Evolutionary conservation across 2,329 filamentous ascomycete genomes (phyloP), one percentile per base, ranked within the genome.

Genomic region (Fusarium annulatum): DNA sequence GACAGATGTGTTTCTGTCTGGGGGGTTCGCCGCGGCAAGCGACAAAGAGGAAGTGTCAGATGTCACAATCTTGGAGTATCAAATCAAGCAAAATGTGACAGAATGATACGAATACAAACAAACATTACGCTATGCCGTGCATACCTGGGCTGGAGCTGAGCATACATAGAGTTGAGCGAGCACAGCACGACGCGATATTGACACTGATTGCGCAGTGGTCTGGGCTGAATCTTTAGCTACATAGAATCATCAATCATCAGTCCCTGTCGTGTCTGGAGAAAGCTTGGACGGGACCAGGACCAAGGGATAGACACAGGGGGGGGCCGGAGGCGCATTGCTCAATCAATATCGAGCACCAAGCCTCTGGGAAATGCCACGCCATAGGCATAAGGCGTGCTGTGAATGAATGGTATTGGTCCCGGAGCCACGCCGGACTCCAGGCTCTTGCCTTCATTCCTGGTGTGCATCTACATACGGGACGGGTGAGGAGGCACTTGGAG

Each of bases 171-270:
- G 64, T 70, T 64, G 67, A 61, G 38, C 60, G 55, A 66, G 48
- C 57, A 62, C 61, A 63, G 62, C 67, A 74, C 71, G 72, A 75
- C 64, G 72, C 71, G 70, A 69, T 61, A 72, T 61, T 64, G 51
- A 64, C 67, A 76, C 51, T 67, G 67, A 66, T 61, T 63, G 52
- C 71, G 61, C 55, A 51, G 67, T 66, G 71, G 59, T 62, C 61
- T 30, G 59, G 69, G 70, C 69, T 65, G 52, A 43, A 39, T 58
- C 42, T 58, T 52, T 58, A 42, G 53, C 42, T 68, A 30, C 30
- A 30, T 30, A 21, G 33, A 69, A 60, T 68, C 64, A 60, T 33
- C 56, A 69, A 60, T 68, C 64, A 51, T 33, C 48, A 45, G 33
- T 69, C 57, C 65, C 51, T 48, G 26, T 62, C 70, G 61, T 48